Conservation (phyloP, 345 rosid species). For the Gossypium thurberi region DNA sequence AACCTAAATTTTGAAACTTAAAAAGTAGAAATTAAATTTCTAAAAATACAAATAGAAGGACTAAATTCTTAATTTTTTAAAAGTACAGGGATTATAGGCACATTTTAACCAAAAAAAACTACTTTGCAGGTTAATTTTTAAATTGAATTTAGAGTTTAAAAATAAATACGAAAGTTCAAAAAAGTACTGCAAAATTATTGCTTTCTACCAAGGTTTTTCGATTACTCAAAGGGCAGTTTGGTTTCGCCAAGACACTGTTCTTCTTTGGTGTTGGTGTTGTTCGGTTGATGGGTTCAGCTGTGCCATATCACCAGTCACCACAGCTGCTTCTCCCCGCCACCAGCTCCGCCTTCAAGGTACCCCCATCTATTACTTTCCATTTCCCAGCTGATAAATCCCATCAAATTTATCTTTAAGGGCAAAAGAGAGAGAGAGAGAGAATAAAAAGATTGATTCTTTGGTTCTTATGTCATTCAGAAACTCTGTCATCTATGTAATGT, state of each 20-base stretch:
- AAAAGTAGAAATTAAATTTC: too few species aligned
- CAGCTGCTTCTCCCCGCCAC: slow-evolving; percentile 42
- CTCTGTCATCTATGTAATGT: too few species aligned
- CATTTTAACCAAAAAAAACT: too few species aligned
- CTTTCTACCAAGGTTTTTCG: not conserved
- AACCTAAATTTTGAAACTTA: too few species aligned
- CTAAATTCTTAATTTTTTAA: too few species aligned
- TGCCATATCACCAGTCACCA: slow-evolving; percentile 27
- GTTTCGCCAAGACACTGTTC: slow-evolving; percentile 1
- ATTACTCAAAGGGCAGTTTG: not conserved
- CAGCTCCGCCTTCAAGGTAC: slow-evolving; percentile 49
- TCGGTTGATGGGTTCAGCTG: slow-evolving; percentile 15
- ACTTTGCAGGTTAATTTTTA: too few species aligned
- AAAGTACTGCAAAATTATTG: too few species aligned
- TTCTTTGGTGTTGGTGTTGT: not conserved
- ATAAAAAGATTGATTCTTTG: slow-evolving; percentile 17
- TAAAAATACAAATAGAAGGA: too few species aligned
- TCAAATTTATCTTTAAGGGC: not conserved
- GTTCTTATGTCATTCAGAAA: not conserved
- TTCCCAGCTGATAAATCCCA: not conserved
- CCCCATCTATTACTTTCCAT: not conserved
- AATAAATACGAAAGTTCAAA: too few species aligned
- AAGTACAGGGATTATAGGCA: too few species aligned
- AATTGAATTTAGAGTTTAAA: too few species aligned
- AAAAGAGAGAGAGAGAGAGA: not conserved